These are phyloP conservation scores for Anastatica hierochuntica DNA, from an alignment of 345 rosid species.

Conservation along the genomic window DNA sequence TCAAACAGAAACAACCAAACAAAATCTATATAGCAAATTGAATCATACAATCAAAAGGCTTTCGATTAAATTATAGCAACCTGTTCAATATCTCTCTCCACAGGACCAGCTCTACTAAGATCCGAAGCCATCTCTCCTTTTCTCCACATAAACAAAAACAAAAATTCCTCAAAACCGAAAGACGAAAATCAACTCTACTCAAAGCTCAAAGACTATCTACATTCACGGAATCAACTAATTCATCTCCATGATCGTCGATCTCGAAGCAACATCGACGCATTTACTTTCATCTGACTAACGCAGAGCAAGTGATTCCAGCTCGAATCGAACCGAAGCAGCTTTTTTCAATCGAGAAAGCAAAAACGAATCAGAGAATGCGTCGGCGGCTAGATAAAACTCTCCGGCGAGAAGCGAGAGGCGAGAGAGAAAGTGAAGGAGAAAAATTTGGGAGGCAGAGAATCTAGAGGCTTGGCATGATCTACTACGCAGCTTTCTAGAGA, in stretches of 20 bases:
- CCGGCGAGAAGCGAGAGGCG: too few relatives aligned
- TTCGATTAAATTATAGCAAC: slow-evolving; percentile 25
- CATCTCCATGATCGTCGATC: slow-evolving; percentile 20
- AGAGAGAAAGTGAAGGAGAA: slow-evolving; percentile 22
- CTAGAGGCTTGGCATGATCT: slow-evolving; percentile 34
- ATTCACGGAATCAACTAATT: slow-evolving; percentile 12
- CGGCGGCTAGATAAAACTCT: too few relatives aligned
- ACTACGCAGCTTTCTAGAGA: slow-evolving; percentile 29
- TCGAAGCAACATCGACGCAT: slow-evolving; percentile 6
- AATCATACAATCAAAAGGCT: neutral
- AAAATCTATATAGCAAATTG: too few relatives aligned
- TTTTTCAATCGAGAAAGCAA: slow-evolving; percentile 4
- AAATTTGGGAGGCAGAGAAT: slow-evolving; percentile 18
- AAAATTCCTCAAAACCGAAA: slow-evolving; percentile 31
- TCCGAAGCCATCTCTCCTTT: slow-evolving; percentile 83
- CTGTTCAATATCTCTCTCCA: slow-evolving; percentile 95
- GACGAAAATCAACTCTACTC: slow-evolving; percentile 24
- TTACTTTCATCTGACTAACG: slow-evolving; percentile 10
- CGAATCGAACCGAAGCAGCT: neutral
- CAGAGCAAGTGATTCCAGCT: slow-evolving; percentile 4
- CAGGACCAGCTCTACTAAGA: slow-evolving; percentile 74
- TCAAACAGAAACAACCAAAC: neutral
- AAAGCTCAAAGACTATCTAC: slow-evolving; percentile 1
- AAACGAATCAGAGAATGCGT: too few relatives aligned
- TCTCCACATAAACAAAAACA: slow-evolving; percentile 36